Base-by-base conservation (phyloP, 257 asterid species). In the Nicotiana sylvestris region DNA sequence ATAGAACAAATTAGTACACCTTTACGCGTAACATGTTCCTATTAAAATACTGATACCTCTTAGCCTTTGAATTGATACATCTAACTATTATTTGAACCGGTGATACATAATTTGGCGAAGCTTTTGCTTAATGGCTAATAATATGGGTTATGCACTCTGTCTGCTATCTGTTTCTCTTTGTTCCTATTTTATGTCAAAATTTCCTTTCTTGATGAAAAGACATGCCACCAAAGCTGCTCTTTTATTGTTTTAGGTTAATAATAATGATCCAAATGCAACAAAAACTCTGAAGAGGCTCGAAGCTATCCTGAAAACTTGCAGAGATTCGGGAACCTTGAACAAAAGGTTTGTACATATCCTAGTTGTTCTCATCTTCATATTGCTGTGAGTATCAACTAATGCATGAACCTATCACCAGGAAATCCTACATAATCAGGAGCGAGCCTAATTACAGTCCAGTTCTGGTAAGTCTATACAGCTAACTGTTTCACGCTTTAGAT, bases 191-290 rank as follows among this genome's bases (percentile, higher is more conserved):
- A 29, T 74, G 37, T 46, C 79, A 25, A 49, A 51, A 61, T 49
- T 49, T 10, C 25, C 16, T 5, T 51, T 76, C 43, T 27, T 51
- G 27, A 76, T 76, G 64, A 27, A 27, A 25, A 76, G 62, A 0
- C 13, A 25, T 21, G 21, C 39, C 13, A 46, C 79, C 49, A 76
- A 74, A 76, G 13, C 43, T 76, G 4, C 64, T 7, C 51, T 74
- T 29, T 32, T 80, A 32, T 51, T 65, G 49, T 72, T 80, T 7
- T 84, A 96, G 98, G 92, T 93, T 83, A 93, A 91, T 53, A 92
- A 89, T 77, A 89, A 83, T 43, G 98, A 94, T 89, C 99, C 97
- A 21, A 96, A 91, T 85, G 94, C 99, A 82, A 88, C 86, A 86
- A 93, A 89, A 87, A 93, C 97, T 4, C 91, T 85, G 56, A 91